Evolutionary conservation across 768 basidiomycete species (phyloP), one percentile per base, ranked within the genome.

Genomic region (Sporobolomyces pararoseus): DNA sequence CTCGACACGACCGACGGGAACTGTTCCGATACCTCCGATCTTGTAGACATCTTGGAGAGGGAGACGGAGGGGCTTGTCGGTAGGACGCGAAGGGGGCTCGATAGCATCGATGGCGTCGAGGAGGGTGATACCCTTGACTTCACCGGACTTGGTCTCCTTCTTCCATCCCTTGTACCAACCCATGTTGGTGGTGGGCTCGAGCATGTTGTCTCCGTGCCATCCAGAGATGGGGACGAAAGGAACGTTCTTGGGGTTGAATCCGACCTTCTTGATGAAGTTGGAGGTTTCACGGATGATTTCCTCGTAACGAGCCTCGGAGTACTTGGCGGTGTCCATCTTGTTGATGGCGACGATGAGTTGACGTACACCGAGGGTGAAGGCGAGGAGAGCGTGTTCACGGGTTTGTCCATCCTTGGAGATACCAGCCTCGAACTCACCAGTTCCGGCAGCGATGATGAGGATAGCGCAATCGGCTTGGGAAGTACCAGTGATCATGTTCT

Each of bases 171-270:
- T 99, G 88, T 88, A 98, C 96, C 96, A 99, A 62, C 90, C 80
- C 94, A 99, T 97, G 77, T 98, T 99, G 83, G 80, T 2, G 76
- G 96, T 96, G 83, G 94, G 91, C 86, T 98, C 95, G 84, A 99
- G 85, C 95, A 99, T 99, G 89, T 99, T 99, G 87, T 99, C 96
- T 80, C 96, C 96, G 86, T 98, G 94, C 96, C 96, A 99, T 78
- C 96, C 96, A 73, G 96, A 99, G 83, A 99, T 99, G 79, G 96
- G 96, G 72, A 98, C 95, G 84, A 98, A 99, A 73, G 95, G 87
- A 75, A 99, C 93, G 65, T 87, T 81, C 87, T 96, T 97, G 82
- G 95, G 95, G 88, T 98, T 97, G 87, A 96, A 98, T 63, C 95
- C 95, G 80, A 97, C 95, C 81, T 82, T 82, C 80, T 82, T 82